Evolutionary conservation across 805 yeast genomes (phyloP).

Genomic region (Zygosaccharomyces bailii): DNA sequence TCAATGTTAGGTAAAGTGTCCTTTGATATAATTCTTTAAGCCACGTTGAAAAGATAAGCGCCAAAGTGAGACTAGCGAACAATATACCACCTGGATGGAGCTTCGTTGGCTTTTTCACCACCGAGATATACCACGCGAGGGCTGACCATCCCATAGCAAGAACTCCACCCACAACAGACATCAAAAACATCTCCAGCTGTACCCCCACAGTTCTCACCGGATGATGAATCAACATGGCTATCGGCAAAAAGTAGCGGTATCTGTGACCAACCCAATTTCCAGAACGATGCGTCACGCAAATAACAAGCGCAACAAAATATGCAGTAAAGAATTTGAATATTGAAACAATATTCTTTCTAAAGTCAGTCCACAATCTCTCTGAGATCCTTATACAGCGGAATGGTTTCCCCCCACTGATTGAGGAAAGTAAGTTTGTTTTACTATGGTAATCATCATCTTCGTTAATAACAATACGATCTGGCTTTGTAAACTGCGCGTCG

Average conservation of each 20-base stretch:
- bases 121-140: slow-evolving; percentile 42
- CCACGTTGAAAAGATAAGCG: slow-evolving; percentile 41
- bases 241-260: slow-evolving; percentile 40
- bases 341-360: slow-evolving; percentile 6
- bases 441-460: slow-evolving; percentile 6
- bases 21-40: slow-evolving; percentile 41
- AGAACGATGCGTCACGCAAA: slow-evolving; percentile 39
- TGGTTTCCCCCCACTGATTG: neutral
- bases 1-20: slow-evolving; percentile 37
- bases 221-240: slow-evolving; percentile 44
- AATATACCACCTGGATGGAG: slow-evolving; percentile 46
- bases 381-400: neutral
- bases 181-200: slow-evolving; percentile 44
- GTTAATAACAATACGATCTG: slow-evolving; percentile 12
- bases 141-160: slow-evolving; percentile 46
- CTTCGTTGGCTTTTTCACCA: slow-evolving; percentile 40
- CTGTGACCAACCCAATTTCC: slow-evolving; percentile 44
- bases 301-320: slow-evolving; percentile 38
- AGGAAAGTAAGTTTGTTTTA: neutral
- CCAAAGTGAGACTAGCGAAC: slow-evolving; percentile 41
- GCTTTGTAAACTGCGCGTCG: slow-evolving; percentile 42
- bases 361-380: slow-evolving; percentile 5
- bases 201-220: slow-evolving; percentile 47
- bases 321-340: slow-evolving; percentile 39
- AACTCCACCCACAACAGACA: slow-evolving; percentile 40